Evolutionary conservation across 345 rosid species (phyloP), one percentile per base, ranked within the genome.

Genomic region (Ceriops decandra): DNA sequence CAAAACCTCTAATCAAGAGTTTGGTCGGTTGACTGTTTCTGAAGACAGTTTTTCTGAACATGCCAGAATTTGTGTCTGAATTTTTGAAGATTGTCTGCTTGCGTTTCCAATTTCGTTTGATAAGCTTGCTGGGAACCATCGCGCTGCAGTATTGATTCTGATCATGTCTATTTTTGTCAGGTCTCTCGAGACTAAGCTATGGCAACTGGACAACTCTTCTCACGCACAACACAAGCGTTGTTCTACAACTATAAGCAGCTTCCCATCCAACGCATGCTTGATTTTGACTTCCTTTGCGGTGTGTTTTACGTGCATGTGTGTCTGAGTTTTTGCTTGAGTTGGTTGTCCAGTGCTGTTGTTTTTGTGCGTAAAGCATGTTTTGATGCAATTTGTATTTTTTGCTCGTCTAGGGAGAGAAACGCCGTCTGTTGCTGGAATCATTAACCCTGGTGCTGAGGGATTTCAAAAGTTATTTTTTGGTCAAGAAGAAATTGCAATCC

Each of bases 211-310:
- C 98, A 93, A 70, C 85, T 91, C 24, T 93, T 93, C 78, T 93
- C 98, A 19, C 82, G 83, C 42, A 85, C 87, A 49, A 91, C 97
- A 9, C 97, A 93, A 70, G 95, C 98, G 6, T 72, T 89, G 73
- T 91, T 93, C 83, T 93, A 93, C 77, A 93, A 93, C 68, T 93
- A 89, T 75, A 93, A 93, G 88, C 96, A 86, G 78, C 97, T 89
- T 67, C 98, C 98, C 1, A 83, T 93, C 65, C 98, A 93, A 73
- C 96, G 98, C 72, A 93, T 91, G 98, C 98, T 93, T 78, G 97
- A 93, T 85, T 93, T 93, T 69, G 98, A 93, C 82, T 93, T 93
- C 82, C 96, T 93, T 47, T 93, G 98, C 51, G 98, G 98, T 91
- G 36, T 33, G 84, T 69, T 1, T 64, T 36, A 1, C 74, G 61